phyloP scores from a whole-genome alignment of 352 stramenopile genomes.

The Saprolegnia diclina region DNA sequence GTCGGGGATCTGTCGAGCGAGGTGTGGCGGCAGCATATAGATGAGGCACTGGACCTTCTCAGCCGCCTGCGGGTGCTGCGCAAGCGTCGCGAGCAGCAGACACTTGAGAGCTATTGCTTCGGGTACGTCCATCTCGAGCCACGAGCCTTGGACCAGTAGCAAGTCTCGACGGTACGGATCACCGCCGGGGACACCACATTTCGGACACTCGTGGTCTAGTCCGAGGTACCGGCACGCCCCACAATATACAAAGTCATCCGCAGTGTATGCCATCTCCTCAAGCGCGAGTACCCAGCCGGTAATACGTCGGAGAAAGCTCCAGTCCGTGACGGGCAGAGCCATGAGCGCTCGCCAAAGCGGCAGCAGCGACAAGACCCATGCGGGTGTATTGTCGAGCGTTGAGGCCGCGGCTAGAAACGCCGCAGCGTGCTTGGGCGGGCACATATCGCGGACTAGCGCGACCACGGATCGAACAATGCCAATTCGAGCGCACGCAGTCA shows the following conservation, averaged over 20 bases:
- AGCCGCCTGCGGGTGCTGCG: neutral
- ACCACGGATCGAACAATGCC: neutral
- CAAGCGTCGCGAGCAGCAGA: neutral
- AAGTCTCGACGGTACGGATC: neutral
- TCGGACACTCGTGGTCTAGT: neutral
- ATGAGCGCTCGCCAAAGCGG: neutral
- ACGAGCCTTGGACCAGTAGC: conserved; percentile 2
- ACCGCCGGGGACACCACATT: neutral
- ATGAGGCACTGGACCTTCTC: conserved; percentile 10
- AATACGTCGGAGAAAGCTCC: neutral
- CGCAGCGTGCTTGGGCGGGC: neutral
- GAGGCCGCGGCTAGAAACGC: neutral
- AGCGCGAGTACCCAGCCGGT: neutral
- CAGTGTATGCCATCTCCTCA: neutral
- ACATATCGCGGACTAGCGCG: neutral
- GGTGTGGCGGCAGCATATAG: neutral
- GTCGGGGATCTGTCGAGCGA: neutral
- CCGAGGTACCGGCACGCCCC: neutral
- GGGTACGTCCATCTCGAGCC: neutral
- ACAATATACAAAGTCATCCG: neutral
- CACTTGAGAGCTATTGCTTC: neutral
- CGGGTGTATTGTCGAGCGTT: neutral
- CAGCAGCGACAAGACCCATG: neutral
- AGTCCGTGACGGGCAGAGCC: neutral
- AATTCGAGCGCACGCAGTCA: neutral